phyloP scores from a whole-genome alignment of 441 rosid genomes.

The Populus tomentosa region DNA sequence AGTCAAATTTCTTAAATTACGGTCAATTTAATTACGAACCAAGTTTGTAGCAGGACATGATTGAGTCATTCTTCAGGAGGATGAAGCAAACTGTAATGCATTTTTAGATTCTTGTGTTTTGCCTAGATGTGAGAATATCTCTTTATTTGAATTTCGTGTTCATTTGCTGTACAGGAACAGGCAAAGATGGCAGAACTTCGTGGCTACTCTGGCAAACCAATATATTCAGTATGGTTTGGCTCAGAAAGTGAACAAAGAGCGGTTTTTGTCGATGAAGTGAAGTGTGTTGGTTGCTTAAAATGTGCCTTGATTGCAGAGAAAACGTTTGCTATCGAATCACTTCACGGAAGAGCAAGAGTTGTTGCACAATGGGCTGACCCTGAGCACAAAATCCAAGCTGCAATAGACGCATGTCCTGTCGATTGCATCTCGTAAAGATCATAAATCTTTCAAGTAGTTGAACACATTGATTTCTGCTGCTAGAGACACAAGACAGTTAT shows the following conservation, averaged over 20 bases:
- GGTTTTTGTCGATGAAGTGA: conserved; percentile 87
- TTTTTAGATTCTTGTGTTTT: too few species aligned
- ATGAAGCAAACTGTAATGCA: too few species aligned
- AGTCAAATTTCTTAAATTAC: too few species aligned
- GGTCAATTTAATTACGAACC: too few species aligned
- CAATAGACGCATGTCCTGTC: conserved; percentile 75
- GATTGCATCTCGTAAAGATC: conserved; percentile 76
- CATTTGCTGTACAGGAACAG: conserved; percentile 45
- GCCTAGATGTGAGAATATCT: too few species aligned
- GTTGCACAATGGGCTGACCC: conserved; percentile 97
- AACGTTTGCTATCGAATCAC: conserved; percentile 74
- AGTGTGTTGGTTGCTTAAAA: conserved; percentile 89
- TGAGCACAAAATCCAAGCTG: conserved; percentile 61
- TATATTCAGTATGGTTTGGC: conserved; percentile 75
- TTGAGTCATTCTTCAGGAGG: too few species aligned
- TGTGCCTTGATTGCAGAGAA: conserved; percentile 77
- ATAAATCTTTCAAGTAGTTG: background rate
- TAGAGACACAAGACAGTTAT: too few species aligned
- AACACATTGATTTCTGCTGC: background rate
- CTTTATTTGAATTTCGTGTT: too few species aligned
- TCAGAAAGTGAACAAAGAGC: conserved; percentile 71
- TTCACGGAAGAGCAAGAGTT: conserved; percentile 80
- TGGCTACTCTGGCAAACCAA: conserved; percentile 74
- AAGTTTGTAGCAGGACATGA: too few species aligned
- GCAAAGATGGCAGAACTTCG: conserved; percentile 61